Conservation (phyloP, 495 filamentous ascomycete species). For the Neohortaea acidophila region DNA sequence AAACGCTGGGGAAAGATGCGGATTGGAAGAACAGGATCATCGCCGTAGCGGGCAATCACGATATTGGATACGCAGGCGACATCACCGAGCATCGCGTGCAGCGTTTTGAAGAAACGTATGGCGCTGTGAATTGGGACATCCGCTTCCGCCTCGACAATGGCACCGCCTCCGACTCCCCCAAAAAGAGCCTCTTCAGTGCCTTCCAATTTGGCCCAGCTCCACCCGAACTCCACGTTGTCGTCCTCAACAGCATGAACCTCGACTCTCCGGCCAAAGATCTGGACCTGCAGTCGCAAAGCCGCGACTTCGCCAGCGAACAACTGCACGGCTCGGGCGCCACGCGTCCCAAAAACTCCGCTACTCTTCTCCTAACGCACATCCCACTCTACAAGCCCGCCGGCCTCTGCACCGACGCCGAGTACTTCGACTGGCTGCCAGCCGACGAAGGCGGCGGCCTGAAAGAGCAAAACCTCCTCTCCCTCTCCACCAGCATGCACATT, state of each 20-base stretch:
- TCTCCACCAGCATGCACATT: slow-evolving; percentile 47
- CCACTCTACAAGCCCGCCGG: slow-evolving; percentile 73
- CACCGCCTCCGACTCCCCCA: slow-evolving; percentile 11
- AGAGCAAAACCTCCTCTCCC: slow-evolving; percentile 83
- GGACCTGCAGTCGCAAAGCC: slow-evolving; percentile 53
- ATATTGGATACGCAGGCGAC: slow-evolving; percentile 91
- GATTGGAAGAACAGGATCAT: slow-evolving; percentile 64
- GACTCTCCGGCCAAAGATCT: slow-evolving; percentile 59
- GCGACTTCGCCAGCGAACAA: slow-evolving; percentile 60
- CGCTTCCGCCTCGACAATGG: slow-evolving; percentile 41
- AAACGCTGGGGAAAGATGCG: slow-evolving; percentile 37
- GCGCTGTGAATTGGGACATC: slow-evolving; percentile 74
- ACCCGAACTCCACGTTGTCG: slow-evolving; percentile 61
- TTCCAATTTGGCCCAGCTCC: slow-evolving; percentile 26
- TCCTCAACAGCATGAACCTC: slow-evolving; percentile 82
- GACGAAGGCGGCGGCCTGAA: slow-evolving; percentile 51
- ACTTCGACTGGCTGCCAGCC: slow-evolving; percentile 52
- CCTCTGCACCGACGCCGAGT: slow-evolving; percentile 69
- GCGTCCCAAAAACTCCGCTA: slow-evolving; percentile 40
- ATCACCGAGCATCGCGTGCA: slow-evolving; percentile 52
- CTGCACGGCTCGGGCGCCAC: slow-evolving; percentile 48
- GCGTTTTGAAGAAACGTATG: slow-evolving; percentile 71
- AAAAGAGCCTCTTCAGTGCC: not conserved
- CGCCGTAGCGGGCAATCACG: slow-evolving; percentile 86
- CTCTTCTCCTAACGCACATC: slow-evolving; percentile 78